Evolutionary conservation across 805 yeast species (phyloP).

Genomic region (Saturnispora halmiae): DNA sequence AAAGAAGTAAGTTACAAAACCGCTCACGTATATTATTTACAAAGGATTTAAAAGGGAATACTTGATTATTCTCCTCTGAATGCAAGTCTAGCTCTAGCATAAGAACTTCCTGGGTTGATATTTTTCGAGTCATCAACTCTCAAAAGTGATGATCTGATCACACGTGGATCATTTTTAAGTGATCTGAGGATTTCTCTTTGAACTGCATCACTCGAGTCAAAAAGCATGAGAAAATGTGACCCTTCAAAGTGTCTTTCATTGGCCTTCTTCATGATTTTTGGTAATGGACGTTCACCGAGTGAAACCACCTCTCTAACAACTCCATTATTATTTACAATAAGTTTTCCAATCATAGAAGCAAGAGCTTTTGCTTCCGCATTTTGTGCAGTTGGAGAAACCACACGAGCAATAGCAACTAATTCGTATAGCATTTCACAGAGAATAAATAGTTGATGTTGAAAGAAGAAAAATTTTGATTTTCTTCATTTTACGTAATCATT

Average conservation of each 20-base stretch:
- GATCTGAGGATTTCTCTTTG: constrained; percentile 79
- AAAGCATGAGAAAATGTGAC: constrained; percentile 74
- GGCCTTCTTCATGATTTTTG: constrained; percentile 72
- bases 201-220: constrained; percentile 79
- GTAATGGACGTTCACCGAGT: constrained; percentile 69
- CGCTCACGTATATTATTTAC: neutral
- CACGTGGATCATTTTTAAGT: constrained; percentile 81
- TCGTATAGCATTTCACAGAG: constrained; percentile 68
- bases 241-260: constrained; percentile 90
- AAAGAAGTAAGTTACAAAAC: too few species aligned
- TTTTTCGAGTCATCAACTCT: constrained; percentile 47
- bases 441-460: neutral
- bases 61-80: constrained; percentile 12
- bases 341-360: constrained; percentile 60
- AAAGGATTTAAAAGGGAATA: too few species aligned
- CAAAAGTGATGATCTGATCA: constrained; percentile 67
- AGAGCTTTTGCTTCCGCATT: constrained; percentile 54
- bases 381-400: constrained; percentile 44
- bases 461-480: neutral
- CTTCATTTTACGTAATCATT: neutral
- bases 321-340: constrained; percentile 83
- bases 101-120: constrained; percentile 49
- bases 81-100: constrained; percentile 35
- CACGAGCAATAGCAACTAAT: constrained; percentile 82
- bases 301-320: constrained; percentile 79